Base-by-base conservation (phyloP, 805 yeast species). In the Lipomyces oligophaga region DNA sequence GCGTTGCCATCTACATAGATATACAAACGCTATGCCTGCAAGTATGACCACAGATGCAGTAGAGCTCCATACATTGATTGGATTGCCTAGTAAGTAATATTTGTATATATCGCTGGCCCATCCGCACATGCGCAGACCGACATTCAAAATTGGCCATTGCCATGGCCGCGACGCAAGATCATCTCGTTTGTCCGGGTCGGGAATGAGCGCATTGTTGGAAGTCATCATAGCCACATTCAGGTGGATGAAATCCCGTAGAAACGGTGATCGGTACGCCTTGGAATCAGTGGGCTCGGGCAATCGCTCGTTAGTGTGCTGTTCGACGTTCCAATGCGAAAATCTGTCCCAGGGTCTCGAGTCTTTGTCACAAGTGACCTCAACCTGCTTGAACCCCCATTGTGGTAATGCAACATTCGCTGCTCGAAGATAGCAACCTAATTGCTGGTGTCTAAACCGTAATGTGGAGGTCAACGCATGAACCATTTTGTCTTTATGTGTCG, bases 361-460 rank as follows among this genome's bases (percentile, higher is more conserved):
- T 22, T 65, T 64, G 44, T 65, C 61, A 69, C 99, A 93, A 1
- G 81, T 82, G 55, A 93, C 90, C 71, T 93, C 99, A 54, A 96
- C 95, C 72, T 93, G 99, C 64, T 87, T 79, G 77, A 90, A 93
- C 18, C 98, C 99, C 99, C 99, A 93, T 15, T 79, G 80, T 16
- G 99, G 99, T 62, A 89, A 80, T 20, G 78, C 64, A 56, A 72
- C 69, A 36, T 96, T 97, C 8, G 93, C 75, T 11, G 90, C 85
- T 56, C 89, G 85, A 62, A 93, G 70, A 65, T 88, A 89, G 65
- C 97, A 94, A 34, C 84, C 83, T 60, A 87, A 65, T 7, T 65
- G 77, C 55, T 72, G 73, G 65, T 81, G 82, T 60, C 73, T 78
- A 57, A 93, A 70, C 67, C 96, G 77, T 68, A 93, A 79, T 19